Evolutionary conservation across 2,329 filamentous ascomycete species (phyloP).

Genomic region (Colletotrichum lini): DNA sequence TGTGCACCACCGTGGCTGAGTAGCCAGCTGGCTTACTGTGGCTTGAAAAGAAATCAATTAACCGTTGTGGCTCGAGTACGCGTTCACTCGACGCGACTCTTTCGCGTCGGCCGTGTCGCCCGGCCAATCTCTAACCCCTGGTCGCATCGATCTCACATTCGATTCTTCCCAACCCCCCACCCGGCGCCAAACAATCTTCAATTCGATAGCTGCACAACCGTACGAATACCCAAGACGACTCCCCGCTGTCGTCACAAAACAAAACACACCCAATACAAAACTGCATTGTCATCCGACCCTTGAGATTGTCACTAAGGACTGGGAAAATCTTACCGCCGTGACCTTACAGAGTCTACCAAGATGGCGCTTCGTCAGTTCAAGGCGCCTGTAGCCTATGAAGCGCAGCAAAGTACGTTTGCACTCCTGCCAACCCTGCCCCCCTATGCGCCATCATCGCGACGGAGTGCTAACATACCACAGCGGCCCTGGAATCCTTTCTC

Average conservation of each 20-base stretch:
- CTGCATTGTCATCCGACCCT: slow-evolving; percentile 3
- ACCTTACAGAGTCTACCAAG: slow-evolving; percentile 45
- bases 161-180: slow-evolving; percentile 47
- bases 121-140: slow-evolving; percentile 44
- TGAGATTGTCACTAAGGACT: background rate
- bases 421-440: slow-evolving; percentile 27
- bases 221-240: slow-evolving; percentile 20
- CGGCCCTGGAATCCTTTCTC: slow-evolving; percentile 89
- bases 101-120: slow-evolving; percentile 34
- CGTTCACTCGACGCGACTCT: slow-evolving; percentile 39
- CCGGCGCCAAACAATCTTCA: slow-evolving; percentile 39
- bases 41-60: slow-evolving; percentile 34
- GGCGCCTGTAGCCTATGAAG: slow-evolving; percentile 87
- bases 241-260: slow-evolving; percentile 23
- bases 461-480: slow-evolving; percentile 60
- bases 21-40: too few relatives aligned
- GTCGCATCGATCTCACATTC: slow-evolving; percentile 42
- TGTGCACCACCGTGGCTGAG: slow-evolving; percentile 13
- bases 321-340: background rate
- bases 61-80: slow-evolving; percentile 19
- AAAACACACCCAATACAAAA: slow-evolving; percentile 10
- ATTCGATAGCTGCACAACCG: slow-evolving; percentile 23
- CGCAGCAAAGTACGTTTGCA: slow-evolving; percentile 79
- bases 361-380: slow-evolving; percentile 91
- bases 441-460: slow-evolving; percentile 32